Percentiles rank a stretch among this genome's conserved stretches.
phyloP scores from a whole-genome alignment of 768 basidiomycete genomes.

The Podaxis sp. region DNA sequence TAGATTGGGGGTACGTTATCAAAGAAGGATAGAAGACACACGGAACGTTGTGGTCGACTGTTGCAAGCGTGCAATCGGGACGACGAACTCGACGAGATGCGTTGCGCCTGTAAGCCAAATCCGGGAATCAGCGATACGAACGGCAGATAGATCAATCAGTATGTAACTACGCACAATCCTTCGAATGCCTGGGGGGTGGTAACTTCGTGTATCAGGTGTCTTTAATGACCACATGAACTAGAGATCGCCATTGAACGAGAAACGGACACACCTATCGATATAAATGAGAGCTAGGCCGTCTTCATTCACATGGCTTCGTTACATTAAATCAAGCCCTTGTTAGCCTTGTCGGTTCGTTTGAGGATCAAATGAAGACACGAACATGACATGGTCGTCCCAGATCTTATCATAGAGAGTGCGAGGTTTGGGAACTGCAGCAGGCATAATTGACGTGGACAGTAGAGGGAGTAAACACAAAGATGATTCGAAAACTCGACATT shows the following conservation, averaged over 20 bases:
- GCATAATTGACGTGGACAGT: conserved; percentile 26
- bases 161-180: conserved; percentile 53
- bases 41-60: conserved; percentile 87
- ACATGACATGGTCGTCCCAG: conserved; percentile 97
- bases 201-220: conserved; percentile 81
- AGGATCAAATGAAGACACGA: conserved; percentile 23
- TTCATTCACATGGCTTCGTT: conserved; percentile 58
- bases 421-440: conserved; percentile 43
- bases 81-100: conserved; percentile 76
- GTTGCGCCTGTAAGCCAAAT: conserved; percentile 44
- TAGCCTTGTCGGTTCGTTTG: conserved; percentile 13
- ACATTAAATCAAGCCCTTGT: conserved; percentile 12
- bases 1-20: neutral
- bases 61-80: conserved; percentile 86
- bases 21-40: conserved; percentile 32
- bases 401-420: conserved; percentile 97
- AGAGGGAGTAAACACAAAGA: conserved; percentile 11
- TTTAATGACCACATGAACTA: conserved; percentile 18
- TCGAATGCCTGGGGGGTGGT: conserved; percentile 94
- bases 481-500: conserved; percentile 5
- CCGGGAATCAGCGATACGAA: conserved; percentile 13
- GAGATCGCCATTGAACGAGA: neutral
- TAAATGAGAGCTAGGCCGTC: conserved; percentile 80
- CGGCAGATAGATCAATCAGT: neutral
- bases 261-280: conserved; percentile 62